These are phyloP conservation scores for Nothopassalora personata DNA, from an alignment of 2,329 filamentous ascomycete species.

Conservation along the genomic window DNA sequence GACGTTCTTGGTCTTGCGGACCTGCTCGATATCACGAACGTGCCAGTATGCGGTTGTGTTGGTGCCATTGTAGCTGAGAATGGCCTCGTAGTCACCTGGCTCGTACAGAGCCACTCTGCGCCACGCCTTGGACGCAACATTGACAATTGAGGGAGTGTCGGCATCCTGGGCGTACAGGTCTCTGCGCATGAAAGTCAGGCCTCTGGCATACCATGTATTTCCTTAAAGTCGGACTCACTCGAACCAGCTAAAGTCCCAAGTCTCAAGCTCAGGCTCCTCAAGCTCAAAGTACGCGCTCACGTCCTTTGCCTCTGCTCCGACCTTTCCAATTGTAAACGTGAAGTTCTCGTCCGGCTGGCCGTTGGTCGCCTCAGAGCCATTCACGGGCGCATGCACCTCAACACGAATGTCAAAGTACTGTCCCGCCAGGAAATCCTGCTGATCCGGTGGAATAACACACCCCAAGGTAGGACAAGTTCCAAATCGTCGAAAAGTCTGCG, in stretches of 20 bases:
- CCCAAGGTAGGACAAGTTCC: conserved; percentile 53
- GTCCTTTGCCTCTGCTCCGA: conserved; percentile 49
- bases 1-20: conserved; percentile 67
- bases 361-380: conserved; percentile 71
- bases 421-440: conserved; percentile 75
- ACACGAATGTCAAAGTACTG: conserved; percentile 80
- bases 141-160: conserved; percentile 64
- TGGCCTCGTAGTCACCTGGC: conserved; percentile 73
- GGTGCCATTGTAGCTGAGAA: conserved; percentile 64
- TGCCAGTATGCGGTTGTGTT: conserved; percentile 71
- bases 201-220: background rate
- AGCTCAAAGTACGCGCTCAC: conserved; percentile 65
- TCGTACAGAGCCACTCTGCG: conserved; percentile 69
- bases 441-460: conserved; percentile 53
- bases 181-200: conserved; percentile 22
- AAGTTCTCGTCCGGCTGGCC: conserved; percentile 66
- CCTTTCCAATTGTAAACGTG: conserved; percentile 67
- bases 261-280: conserved; percentile 66
- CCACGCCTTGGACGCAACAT: conserved; percentile 75
- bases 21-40: conserved; percentile 63
- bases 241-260: conserved; percentile 79
- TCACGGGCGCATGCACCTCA: conserved; percentile 58
- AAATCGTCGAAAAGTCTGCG: conserved; percentile 53
- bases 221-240: conserved; percentile 44
- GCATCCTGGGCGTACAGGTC: conserved; percentile 73